Evolutionary conservation across 208 protist species (phyloP).

Genomic region (Leishmania lainsoni): DNA sequence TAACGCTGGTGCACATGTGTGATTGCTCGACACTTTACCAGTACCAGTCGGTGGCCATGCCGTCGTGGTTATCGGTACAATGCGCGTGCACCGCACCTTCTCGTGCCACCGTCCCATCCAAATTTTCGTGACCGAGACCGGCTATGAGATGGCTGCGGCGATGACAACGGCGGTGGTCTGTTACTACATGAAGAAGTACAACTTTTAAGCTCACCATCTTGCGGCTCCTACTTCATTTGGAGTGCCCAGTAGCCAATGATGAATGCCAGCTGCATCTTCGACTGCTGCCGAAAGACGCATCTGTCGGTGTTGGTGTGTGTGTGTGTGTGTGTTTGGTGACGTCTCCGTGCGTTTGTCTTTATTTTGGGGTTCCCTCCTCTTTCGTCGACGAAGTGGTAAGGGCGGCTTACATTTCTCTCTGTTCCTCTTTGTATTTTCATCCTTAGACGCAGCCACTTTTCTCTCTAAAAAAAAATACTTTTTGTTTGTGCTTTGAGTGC

Average conservation of each 20-base stretch:
- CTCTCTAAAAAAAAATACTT: neutral
- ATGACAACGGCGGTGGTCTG: constrained; percentile 60
- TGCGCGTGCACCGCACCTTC: constrained; percentile 66
- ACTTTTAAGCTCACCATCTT: constrained; percentile 27
- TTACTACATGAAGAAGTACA: constrained; percentile 69
- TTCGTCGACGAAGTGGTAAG: constrained; percentile 13
- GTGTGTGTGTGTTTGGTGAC: neutral
- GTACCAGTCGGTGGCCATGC: constrained; percentile 69
- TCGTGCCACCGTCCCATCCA: constrained; percentile 78
- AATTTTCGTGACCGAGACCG: constrained; percentile 71
- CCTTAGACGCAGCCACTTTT: constrained; percentile 6
- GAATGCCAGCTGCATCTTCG: neutral
- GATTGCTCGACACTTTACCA: constrained; percentile 57
- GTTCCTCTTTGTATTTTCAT: neutral
- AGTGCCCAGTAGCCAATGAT: neutral
- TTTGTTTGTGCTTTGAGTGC: constrained; percentile 7
- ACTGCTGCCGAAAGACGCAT: neutral
- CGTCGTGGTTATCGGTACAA: constrained; percentile 48
- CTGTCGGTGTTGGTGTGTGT: constrained; percentile 4
- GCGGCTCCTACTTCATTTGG: neutral
- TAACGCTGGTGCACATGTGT: constrained; percentile 40
- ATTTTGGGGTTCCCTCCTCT: neutral
- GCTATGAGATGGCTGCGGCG: constrained; percentile 68
- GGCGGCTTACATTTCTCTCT: neutral
- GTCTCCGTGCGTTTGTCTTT: neutral